Evolutionary conservation across 805 yeast species (phyloP).

Genomic region (Myxozyma geophila): DNA sequence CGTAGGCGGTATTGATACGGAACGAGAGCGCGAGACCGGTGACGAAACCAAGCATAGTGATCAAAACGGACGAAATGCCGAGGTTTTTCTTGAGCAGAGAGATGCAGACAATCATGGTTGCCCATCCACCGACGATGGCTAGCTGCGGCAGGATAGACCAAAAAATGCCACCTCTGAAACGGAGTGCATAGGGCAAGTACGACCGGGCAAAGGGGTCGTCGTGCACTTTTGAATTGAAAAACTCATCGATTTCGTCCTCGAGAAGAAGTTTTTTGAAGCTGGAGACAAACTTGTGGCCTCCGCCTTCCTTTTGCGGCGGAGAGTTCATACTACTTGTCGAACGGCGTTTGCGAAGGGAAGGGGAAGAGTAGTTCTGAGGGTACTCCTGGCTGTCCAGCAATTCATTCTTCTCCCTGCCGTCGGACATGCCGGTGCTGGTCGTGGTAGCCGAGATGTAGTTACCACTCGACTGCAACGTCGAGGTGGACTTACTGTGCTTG

Average conservation of each 20-base stretch:
- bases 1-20: slow-evolving; percentile 36
- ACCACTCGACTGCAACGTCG: background rate
- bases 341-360: background rate
- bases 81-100: slow-evolving; percentile 27
- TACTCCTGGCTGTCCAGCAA: background rate
- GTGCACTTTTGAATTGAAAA: slow-evolving; percentile 31
- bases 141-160: slow-evolving; percentile 32
- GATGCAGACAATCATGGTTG: slow-evolving; percentile 25
- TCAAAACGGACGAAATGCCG: slow-evolving; percentile 30
- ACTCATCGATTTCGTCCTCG: slow-evolving; percentile 29
- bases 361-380: background rate
- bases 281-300: background rate
- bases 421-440: background rate
- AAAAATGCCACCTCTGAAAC: slow-evolving; percentile 35
- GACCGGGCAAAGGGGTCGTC: slow-evolving; percentile 36
- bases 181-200: slow-evolving; percentile 31
- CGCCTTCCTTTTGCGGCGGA: background rate
- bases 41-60: slow-evolving; percentile 36
- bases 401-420: background rate
- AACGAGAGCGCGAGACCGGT: slow-evolving; percentile 34
- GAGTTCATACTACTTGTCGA: background rate
- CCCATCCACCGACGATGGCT: slow-evolving; percentile 27
- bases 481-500: background rate
- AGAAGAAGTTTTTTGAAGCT: slow-evolving; percentile 10
- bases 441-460: background rate